phyloP scores from a whole-genome alignment of 768 basidiomycete species.

The Suillus paluster region DNA sequence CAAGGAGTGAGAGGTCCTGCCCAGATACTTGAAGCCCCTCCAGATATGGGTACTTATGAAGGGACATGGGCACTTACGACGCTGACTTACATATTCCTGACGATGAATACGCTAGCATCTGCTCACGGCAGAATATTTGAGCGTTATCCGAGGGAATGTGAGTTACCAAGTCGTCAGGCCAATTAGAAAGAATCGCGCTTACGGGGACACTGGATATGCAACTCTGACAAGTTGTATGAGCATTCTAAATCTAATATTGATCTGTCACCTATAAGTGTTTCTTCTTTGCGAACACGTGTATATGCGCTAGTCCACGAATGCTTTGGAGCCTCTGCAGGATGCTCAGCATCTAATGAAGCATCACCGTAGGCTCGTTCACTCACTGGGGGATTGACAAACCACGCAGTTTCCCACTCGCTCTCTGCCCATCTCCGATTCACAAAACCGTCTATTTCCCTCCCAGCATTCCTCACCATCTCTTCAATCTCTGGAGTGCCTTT shows the following conservation, averaged over 20 bases:
- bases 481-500: slow-evolving; percentile 61
- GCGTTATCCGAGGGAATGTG: slow-evolving; percentile 73
- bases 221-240: not conserved
- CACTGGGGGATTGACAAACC: slow-evolving; percentile 91
- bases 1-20: no score
- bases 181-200: slow-evolving; percentile 85
- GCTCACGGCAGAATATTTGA: slow-evolving; percentile 82
- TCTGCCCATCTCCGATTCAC: slow-evolving; percentile 71
- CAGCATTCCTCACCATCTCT: slow-evolving; percentile 51
- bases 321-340: slow-evolving; percentile 73
- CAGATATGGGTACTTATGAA: not conserved
- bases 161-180: slow-evolving; percentile 86
- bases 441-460: slow-evolving; percentile 63
- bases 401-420: slow-evolving; percentile 84
- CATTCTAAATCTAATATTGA: not conserved
- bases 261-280: slow-evolving; percentile 33
- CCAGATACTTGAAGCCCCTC: not conserved
- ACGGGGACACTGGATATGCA: slow-evolving; percentile 86
- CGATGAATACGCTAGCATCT: slow-evolving; percentile 99
- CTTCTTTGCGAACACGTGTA: slow-evolving; percentile 82
- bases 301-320: slow-evolving; percentile 78
- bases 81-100: slow-evolving; percentile 91
- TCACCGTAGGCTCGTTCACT: slow-evolving; percentile 28
- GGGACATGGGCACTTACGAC: slow-evolving; percentile 61
- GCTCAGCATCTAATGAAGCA: not conserved